These are phyloP conservation scores for Kuraishia molischiana DNA, from an alignment of 805 yeast genomes.

Conservation along the genomic window DNA sequence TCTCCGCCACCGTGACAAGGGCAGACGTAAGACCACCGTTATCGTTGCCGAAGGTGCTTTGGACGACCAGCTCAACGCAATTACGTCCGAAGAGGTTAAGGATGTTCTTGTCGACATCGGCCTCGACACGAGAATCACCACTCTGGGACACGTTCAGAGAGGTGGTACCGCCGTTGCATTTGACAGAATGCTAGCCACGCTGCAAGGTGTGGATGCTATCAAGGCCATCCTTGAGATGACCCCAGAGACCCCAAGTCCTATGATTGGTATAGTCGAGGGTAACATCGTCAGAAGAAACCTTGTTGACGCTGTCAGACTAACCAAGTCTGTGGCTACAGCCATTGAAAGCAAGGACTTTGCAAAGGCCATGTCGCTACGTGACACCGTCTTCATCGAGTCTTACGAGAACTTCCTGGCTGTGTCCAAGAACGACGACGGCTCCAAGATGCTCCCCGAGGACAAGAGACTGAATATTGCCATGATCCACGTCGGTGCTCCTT, in stretches of 20 bases:
- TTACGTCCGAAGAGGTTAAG: constrained; percentile 55
- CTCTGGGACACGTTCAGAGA: constrained; percentile 74
- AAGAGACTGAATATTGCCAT: constrained; percentile 57
- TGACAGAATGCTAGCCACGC: constrained; percentile 62
- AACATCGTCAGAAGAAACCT: constrained; percentile 58
- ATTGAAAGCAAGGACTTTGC: constrained; percentile 58
- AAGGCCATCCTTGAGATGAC: constrained; percentile 60
- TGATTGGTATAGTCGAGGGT: constrained; percentile 67
- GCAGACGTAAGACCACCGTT: constrained; percentile 71
- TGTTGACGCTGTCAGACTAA: constrained; percentile 63
- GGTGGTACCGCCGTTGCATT: constrained; percentile 77
- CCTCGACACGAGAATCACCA: constrained; percentile 69
- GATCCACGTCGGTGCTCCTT: constrained; percentile 73
- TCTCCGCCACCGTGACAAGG: constrained; percentile 54
- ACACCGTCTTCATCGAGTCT: constrained; percentile 59
- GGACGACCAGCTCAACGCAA: constrained; percentile 56
- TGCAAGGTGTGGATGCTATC: constrained; percentile 80
- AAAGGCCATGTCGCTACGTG: constrained; percentile 62
- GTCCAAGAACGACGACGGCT: constrained; percentile 58
- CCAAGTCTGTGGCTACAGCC: constrained; percentile 65
- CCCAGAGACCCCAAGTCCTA: constrained; percentile 69
- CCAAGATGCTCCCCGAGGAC: constrained; percentile 43
- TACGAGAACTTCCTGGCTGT: constrained; percentile 53
- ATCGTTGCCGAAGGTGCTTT: constrained; percentile 84
- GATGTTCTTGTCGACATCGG: constrained; percentile 58